Conservation (phyloP, 225 moss, liverwort and hornwort genomes). For the Marchantia polymorpha region DNA sequence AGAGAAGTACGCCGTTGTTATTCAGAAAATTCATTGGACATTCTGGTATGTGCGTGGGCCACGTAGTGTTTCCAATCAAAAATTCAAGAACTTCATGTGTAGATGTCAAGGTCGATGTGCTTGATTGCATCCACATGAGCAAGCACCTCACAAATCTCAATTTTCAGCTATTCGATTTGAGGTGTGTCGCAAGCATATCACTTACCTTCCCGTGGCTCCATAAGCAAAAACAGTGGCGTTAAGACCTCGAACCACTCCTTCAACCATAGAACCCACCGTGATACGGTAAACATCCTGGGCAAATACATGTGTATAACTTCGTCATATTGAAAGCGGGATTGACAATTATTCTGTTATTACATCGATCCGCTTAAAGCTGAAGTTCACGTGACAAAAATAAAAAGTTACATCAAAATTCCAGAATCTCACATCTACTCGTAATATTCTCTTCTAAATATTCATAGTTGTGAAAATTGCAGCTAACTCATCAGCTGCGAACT, state of each 20-base stretch:
- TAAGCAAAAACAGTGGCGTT: slow-evolving; percentile 89
- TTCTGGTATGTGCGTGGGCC: neutral
- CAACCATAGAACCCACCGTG: slow-evolving; percentile 75
- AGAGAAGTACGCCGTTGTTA: neutral
- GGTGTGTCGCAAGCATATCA: neutral
- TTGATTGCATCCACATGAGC: neutral
- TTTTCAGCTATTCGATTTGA: neutral
- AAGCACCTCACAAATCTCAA: neutral
- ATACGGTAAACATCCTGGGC: slow-evolving; percentile 75
- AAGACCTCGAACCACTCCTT: slow-evolving; percentile 77
- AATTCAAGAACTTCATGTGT: neutral
- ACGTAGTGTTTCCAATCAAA: neutral
- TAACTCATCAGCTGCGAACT: neutral
- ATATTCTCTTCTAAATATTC: no score
- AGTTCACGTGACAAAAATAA: neutral
- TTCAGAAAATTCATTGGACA: neutral
- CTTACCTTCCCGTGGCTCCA: slow-evolving; percentile 82
- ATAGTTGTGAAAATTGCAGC: no score
- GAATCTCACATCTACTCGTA: neutral
- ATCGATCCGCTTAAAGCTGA: neutral
- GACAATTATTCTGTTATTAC: neutral
- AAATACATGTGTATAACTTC: no score
- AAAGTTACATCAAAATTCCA: neutral
- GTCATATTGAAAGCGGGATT: neutral
- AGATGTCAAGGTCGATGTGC: neutral